Evolutionary conservation across 768 basidiomycete genomes (phyloP).

Genomic region (Rhizopogon roseolus): DNA sequence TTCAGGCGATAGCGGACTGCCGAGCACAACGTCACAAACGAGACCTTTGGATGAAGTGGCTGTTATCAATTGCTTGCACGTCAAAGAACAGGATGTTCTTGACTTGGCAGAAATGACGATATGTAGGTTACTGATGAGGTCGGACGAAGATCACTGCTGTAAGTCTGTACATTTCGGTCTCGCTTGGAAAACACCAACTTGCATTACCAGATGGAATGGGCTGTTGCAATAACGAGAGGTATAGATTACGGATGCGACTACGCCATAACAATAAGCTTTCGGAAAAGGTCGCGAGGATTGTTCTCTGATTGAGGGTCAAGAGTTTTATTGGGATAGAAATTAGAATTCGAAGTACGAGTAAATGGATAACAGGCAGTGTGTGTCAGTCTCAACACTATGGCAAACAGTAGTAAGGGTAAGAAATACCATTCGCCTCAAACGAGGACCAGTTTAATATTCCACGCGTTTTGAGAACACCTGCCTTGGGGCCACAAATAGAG

Average conservation of each 20-base stretch:
- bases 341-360: constrained; percentile 23
- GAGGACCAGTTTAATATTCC: constrained; percentile 44
- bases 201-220: constrained; percentile 33
- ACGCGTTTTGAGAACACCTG: constrained; percentile 21
- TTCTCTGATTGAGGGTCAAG: constrained; percentile 8
- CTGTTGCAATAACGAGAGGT: constrained; percentile 54
- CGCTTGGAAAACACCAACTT: constrained; percentile 1
- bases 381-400: constrained; percentile 51
- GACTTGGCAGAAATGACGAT: constrained; percentile 41
- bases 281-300: constrained; percentile 8
- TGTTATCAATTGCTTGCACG: constrained; percentile 54
- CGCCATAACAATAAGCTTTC: constrained; percentile 22
- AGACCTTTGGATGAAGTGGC: constrained; percentile 40
- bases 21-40: constrained; percentile 1
- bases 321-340: not conserved
- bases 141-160: constrained; percentile 50
- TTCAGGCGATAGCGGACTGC: not conserved
- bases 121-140: constrained; percentile 41
- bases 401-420: constrained; percentile 41
- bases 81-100: constrained; percentile 49
- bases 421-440: constrained; percentile 70
- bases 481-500: constrained; percentile 6
- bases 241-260: constrained; percentile 45
- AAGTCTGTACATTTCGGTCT: constrained; percentile 21
- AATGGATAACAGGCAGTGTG: not conserved